A percentile compares a stretch with the other conserved stretches of the same genome.
Evolutionary conservation across 805 yeast species (phyloP).

Genomic region (Saccharomycodes ludwigii): DNA sequence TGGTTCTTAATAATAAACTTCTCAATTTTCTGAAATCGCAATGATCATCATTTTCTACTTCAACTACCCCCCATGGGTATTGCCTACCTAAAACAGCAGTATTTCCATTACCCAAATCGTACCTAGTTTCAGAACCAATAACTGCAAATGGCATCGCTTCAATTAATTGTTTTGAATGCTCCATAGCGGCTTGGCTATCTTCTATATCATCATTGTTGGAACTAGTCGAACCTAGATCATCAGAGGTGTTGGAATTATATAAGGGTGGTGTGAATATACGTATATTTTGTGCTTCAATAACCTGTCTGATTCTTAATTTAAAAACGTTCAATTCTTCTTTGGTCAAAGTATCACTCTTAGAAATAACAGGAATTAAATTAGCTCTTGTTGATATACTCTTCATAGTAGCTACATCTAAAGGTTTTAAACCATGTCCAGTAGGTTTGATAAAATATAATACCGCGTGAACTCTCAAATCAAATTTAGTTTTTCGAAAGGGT

Average conservation of each 20-base stretch:
- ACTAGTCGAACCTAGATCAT: slow-evolving; percentile 2
- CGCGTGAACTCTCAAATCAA: slow-evolving; percentile 83
- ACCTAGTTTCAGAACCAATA: slow-evolving; percentile 64
- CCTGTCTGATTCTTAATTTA: slow-evolving; percentile 67
- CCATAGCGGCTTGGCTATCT: slow-evolving; percentile 65
- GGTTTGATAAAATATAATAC: slow-evolving; percentile 86
- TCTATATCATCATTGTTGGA: slow-evolving; percentile 10
- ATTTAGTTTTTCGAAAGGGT: slow-evolving; percentile 53
- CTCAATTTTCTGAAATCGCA: slow-evolving; percentile 79
- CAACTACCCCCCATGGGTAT: slow-evolving; percentile 86
- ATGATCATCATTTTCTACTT: slow-evolving; percentile 75
- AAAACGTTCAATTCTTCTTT: slow-evolving; percentile 56
- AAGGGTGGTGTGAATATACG: slow-evolving; percentile 76
- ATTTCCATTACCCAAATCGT: slow-evolving; percentile 46
- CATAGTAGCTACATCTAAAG: slow-evolving; percentile 83
- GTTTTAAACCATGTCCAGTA: slow-evolving; percentile 77
- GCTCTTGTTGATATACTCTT: slow-evolving; percentile 68
- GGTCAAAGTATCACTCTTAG: slow-evolving; percentile 77
- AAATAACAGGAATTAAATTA: slow-evolving; percentile 80
- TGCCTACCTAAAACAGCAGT: slow-evolving; percentile 62
- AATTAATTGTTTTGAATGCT: slow-evolving; percentile 67
- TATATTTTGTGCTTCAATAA: slow-evolving; percentile 75
- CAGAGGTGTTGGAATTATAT: slow-evolving; percentile 25
- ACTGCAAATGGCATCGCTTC: slow-evolving; percentile 83
- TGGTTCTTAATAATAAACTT: slow-evolving; percentile 65